Percentiles rank a stretch among this genome's conserved stretches.
Evolutionary conservation across 768 basidiomycete genomes (phyloP).

Genomic region (Kwoniella sp.): DNA sequence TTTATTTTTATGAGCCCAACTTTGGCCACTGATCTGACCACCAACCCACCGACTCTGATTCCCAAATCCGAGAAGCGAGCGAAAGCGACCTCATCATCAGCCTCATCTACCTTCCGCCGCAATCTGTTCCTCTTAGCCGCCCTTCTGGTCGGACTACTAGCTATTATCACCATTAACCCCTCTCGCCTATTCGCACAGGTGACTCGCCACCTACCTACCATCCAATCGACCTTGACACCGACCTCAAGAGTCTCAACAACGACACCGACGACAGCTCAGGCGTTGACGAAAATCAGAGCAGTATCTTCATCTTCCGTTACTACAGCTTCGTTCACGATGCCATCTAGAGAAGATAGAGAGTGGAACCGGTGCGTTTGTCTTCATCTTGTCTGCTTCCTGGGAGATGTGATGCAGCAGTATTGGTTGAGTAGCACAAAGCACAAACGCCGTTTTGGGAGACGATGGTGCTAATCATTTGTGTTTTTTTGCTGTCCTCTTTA

Average conservation of each 20-base stretch:
- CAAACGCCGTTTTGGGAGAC: too few relatives aligned
- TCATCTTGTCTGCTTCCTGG: too few relatives aligned
- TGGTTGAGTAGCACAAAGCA: too few relatives aligned
- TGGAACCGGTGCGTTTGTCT: conserved; percentile 24
- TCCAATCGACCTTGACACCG: not conserved
- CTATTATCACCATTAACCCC: not conserved
- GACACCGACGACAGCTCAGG: not conserved
- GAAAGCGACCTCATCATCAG: not conserved
- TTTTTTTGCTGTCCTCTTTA: too few relatives aligned
- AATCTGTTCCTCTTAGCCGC: not conserved
- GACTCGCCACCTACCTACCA: not conserved
- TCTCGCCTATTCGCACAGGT: not conserved
- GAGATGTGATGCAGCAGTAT: too few relatives aligned
- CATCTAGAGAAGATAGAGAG: conserved; percentile 23
- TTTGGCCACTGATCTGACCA: too few relatives aligned
- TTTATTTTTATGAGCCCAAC: too few relatives aligned
- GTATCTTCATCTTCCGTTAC: not conserved
- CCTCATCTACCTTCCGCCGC: conserved; percentile 1
- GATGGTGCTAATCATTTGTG: too few relatives aligned
- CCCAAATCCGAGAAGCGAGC: too few relatives aligned
- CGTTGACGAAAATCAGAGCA: not conserved
- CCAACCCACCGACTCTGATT: too few relatives aligned
- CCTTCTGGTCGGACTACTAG: not conserved
- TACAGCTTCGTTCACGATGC: conserved; percentile 7
- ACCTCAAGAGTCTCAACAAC: not conserved